Evolutionary conservation across 2,329 filamentous ascomycete species (phyloP).

Genomic region (Diplodia seriata): DNA sequence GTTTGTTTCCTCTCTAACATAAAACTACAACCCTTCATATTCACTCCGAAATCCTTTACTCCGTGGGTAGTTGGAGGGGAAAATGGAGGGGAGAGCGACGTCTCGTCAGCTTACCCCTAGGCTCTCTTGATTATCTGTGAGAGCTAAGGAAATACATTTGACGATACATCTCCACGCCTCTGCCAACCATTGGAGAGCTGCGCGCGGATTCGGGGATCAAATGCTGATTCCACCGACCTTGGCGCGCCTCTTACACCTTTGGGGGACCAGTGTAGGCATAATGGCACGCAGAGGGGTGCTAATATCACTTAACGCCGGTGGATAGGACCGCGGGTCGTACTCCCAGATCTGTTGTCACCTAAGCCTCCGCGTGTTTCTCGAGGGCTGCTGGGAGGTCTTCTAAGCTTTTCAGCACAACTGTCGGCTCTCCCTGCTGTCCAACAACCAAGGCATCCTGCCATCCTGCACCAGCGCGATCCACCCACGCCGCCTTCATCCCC

Average conservation of each 20-base stretch:
- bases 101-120: conserved; percentile 65
- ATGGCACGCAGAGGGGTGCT: background rate
- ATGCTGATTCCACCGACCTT: background rate
- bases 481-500: conserved; percentile 70
- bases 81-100: conserved; percentile 69
- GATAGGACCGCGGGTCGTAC: background rate
- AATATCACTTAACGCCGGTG: background rate
- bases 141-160: conserved; percentile 56
- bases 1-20: conserved; percentile 47
- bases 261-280: background rate
- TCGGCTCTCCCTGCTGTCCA: conserved; percentile 55
- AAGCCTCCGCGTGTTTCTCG: conserved; percentile 34
- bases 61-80: conserved; percentile 71
- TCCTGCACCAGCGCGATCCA: conserved; percentile 67
- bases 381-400: conserved; percentile 61
- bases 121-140: conserved; percentile 54
- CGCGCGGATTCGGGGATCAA: background rate
- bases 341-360: background rate
- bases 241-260: background rate
- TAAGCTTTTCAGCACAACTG: conserved; percentile 59
- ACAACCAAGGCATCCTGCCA: conserved; percentile 70
- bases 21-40: conserved; percentile 61
- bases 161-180: conserved; percentile 34
- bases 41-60: conserved; percentile 68
- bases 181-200: background rate